A percentile compares a stretch with the other conserved stretches of the same genome.
Evolutionary conservation across 1,284 basidiomycete species (phyloP).

Genomic region (Dichomitus squalens): DNA sequence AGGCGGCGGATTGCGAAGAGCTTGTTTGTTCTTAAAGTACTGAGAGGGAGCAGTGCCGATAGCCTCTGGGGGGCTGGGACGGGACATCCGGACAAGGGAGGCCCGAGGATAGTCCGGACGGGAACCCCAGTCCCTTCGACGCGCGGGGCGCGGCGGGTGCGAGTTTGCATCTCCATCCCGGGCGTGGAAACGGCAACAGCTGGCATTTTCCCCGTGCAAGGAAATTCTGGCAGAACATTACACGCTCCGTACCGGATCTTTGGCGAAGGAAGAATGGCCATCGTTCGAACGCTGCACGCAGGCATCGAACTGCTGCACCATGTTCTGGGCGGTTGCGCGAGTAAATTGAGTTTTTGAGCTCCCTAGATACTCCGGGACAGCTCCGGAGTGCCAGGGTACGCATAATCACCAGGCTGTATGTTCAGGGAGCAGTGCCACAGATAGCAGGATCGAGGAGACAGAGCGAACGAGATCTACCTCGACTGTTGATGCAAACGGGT

Average conservation of each 20-base stretch:
- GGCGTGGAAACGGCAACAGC: slow-evolving; percentile 14
- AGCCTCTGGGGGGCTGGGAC: slow-evolving; percentile 32
- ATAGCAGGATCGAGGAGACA: background rate
- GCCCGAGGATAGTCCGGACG: slow-evolving; percentile 35
- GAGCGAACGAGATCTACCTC: slow-evolving; percentile 1
- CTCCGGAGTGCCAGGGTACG: slow-evolving; percentile 4
- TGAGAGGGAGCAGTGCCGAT: slow-evolving; percentile 30
- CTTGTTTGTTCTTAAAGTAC: slow-evolving; percentile 31
- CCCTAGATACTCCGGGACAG: slow-evolving; percentile 24
- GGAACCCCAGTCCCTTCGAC: slow-evolving; percentile 15
- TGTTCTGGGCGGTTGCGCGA: background rate
- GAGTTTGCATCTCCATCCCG: slow-evolving; percentile 4
- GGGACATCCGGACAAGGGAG: slow-evolving; percentile 33
- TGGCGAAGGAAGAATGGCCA: background rate
- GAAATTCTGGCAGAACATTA: slow-evolving; percentile 14
- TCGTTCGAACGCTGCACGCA: background rate
- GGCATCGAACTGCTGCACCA: slow-evolving; percentile 1
- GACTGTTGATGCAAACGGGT: background rate
- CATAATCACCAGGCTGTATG: background rate
- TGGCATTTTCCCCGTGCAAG: slow-evolving; percentile 13
- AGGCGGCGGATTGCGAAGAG: slow-evolving; percentile 19
- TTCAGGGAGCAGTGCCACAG: background rate
- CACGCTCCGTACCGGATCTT: background rate
- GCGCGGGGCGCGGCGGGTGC: slow-evolving; percentile 10
- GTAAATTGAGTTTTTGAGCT: slow-evolving; percentile 18